phyloP scores from a whole-genome alignment of 495 filamentous ascomycete species.

The Annulohypoxylon bovei region DNA sequence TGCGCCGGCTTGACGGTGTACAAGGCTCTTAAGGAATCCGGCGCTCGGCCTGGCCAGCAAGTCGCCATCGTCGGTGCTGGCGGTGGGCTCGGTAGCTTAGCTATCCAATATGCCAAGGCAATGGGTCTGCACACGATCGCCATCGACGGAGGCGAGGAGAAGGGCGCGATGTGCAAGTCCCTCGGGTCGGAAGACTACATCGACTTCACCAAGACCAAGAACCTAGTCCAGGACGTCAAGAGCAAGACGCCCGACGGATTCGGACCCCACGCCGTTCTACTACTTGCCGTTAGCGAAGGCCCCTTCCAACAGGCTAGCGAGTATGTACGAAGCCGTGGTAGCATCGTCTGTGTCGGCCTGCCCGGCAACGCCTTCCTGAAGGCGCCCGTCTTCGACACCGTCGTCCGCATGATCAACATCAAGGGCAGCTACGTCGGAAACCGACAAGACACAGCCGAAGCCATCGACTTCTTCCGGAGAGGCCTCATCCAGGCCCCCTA shows the following conservation, averaged over 20 bases:
- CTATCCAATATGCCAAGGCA: conserved; percentile 86
- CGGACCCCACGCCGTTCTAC: conserved; percentile 86
- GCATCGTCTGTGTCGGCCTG: conserved; percentile 85
- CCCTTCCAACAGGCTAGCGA: conserved; percentile 91
- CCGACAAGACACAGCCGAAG: conserved; percentile 83
- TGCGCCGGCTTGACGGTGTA: conserved; percentile 94
- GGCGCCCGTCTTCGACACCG: conserved; percentile 86
- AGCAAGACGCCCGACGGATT: conserved; percentile 77
- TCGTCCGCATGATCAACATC: conserved; percentile 88
- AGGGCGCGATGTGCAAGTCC: conserved; percentile 70
- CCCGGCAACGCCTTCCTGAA: conserved; percentile 80
- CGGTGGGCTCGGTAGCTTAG: conserved; percentile 84
- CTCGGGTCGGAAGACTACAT: conserved; percentile 78
- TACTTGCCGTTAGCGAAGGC: conserved; percentile 85
- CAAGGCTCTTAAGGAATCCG: conserved; percentile 89
- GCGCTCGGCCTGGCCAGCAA: conserved; percentile 74
- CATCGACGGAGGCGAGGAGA: conserved; percentile 84
- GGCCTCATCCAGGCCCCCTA: conserved; percentile 87
- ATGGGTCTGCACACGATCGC: conserved; percentile 85
- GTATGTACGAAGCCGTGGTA: conserved; percentile 82
- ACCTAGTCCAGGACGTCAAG: conserved; percentile 86
- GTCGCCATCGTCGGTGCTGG: conserved; percentile 91
- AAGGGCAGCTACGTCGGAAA: conserved; percentile 94
- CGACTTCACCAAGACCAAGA: conserved; percentile 76
- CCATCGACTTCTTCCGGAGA: conserved; percentile 84